phyloP scores from a whole-genome alignment of 83 land plant species.

The Picea mariana region DNA sequence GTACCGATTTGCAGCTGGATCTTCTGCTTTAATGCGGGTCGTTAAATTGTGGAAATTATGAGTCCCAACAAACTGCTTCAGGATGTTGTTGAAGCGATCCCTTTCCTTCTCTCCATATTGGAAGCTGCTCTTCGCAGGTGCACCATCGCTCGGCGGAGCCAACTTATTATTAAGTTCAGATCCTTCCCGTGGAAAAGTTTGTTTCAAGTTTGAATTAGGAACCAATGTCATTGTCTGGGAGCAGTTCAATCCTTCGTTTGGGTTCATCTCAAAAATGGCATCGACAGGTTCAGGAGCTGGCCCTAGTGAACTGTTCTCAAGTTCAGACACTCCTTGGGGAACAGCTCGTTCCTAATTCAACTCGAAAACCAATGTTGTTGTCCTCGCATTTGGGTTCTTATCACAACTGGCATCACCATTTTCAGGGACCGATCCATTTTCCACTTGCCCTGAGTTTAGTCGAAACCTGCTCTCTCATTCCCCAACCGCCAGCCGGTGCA shows the following conservation, averaged over 20 bases:
- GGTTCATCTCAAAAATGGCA: background rate
- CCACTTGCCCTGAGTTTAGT: too few relatives aligned
- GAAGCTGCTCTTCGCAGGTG: slow-evolving; percentile 24
- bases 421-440: background rate
- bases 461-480: too few relatives aligned
- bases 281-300: too few relatives aligned
- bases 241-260: background rate
- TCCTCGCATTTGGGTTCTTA: background rate
- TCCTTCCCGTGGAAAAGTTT: background rate
- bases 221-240: background rate
- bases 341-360: too few relatives aligned
- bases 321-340: background rate
- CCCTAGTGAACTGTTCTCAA: background rate
- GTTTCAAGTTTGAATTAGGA: background rate
- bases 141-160: background rate
- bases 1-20: slow-evolving; percentile 80
- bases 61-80: slow-evolving; percentile 70
- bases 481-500: too few relatives aligned
- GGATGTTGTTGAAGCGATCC: slow-evolving; percentile 62
- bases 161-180: background rate
- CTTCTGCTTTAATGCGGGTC: slow-evolving; percentile 79
- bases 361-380: background rate
- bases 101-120: slow-evolving; percentile 70
- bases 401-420: background rate
- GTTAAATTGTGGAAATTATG: slow-evolving; percentile 97